Evolutionary conservation across 2,329 filamentous ascomycete genomes (phyloP).

Genomic region (Scedosporium minutisporum): DNA sequence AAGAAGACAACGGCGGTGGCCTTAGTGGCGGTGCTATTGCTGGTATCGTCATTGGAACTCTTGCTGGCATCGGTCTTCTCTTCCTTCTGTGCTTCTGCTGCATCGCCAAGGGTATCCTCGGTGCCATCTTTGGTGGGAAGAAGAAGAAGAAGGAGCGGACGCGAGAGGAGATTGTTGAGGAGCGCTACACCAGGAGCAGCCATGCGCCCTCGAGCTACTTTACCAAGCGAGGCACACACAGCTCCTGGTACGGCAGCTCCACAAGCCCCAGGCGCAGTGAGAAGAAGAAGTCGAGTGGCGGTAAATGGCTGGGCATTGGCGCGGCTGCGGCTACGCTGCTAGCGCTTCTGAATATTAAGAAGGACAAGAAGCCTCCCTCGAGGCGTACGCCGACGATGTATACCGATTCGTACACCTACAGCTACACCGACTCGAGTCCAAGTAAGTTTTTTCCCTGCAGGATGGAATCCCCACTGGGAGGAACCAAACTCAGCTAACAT

Average conservation of each 20-base stretch:
- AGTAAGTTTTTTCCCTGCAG: slow-evolving; percentile 32
- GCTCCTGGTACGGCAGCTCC: slow-evolving; percentile 46
- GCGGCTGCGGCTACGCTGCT: slow-evolving; percentile 41
- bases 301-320: slow-evolving; percentile 43
- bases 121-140: slow-evolving; percentile 52
- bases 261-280: slow-evolving; percentile 33
- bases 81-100: slow-evolving; percentile 67
- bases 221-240: slow-evolving; percentile 41
- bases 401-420: slow-evolving; percentile 41
- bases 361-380: slow-evolving; percentile 35
- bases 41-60: slow-evolving; percentile 67
- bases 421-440: slow-evolving; percentile 39
- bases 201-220: slow-evolving; percentile 26
- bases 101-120: slow-evolving; percentile 53
- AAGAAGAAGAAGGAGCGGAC: slow-evolving; percentile 40
- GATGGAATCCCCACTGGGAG: slow-evolving; percentile 8
- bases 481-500: not conserved
- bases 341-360: slow-evolving; percentile 43
- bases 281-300: slow-evolving; percentile 42
- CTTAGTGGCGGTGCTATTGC: slow-evolving; percentile 68
- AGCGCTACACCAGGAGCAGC: slow-evolving; percentile 43
- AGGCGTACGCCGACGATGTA: slow-evolving; percentile 36
- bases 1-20: slow-evolving; percentile 25
- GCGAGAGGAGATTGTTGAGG: slow-evolving; percentile 52
- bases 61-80: slow-evolving; percentile 58